These are phyloP conservation scores for Luffa aegyptiaca DNA, from an alignment of 306 rosid genomes.

Conservation along the genomic window DNA sequence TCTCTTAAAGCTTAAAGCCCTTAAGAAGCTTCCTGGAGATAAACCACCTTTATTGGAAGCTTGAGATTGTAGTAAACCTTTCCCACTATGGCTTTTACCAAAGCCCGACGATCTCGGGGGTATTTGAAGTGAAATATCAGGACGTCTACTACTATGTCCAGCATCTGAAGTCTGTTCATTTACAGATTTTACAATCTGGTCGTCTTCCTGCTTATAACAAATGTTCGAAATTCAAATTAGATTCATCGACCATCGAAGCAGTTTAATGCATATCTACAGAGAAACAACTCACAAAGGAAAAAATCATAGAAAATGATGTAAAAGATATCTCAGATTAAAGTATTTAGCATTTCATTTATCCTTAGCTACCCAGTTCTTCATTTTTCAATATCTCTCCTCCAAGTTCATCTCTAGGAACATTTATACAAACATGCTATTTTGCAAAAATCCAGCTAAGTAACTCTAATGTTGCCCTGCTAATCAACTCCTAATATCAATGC, in stretches of 20 bases:
- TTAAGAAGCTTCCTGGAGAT: constrained; percentile 49
- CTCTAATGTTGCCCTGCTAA: not conserved
- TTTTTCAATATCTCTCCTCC: not conserved
- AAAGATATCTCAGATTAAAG: not conserved
- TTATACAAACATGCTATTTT: not conserved
- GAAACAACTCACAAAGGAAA: not conserved
- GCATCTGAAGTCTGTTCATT: constrained; percentile 33
- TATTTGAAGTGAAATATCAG: constrained; percentile 89
- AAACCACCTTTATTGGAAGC: constrained; percentile 48
- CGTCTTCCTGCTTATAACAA: constrained; percentile 31
- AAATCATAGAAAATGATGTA: not conserved
- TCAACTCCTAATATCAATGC: not conserved
- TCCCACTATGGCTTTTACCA: constrained; percentile 43
- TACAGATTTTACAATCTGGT: constrained; percentile 11
- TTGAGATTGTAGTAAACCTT: constrained; percentile 59
- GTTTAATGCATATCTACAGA: not conserved
- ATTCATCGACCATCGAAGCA: not conserved
- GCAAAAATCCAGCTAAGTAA: not conserved
- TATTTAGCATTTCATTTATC: not conserved
- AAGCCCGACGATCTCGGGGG: constrained; percentile 67
- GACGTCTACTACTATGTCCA: constrained; percentile 48
- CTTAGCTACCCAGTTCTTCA: not conserved
- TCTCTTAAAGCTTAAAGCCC: constrained; percentile 82
- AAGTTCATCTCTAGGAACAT: not conserved
- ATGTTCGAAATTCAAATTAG: not conserved